A percentile compares a stretch with the other conserved stretches of the same genome.
Evolutionary conservation across 495 filamentous ascomycete genomes (phyloP).

Genomic region (Letharia columbiana): DNA sequence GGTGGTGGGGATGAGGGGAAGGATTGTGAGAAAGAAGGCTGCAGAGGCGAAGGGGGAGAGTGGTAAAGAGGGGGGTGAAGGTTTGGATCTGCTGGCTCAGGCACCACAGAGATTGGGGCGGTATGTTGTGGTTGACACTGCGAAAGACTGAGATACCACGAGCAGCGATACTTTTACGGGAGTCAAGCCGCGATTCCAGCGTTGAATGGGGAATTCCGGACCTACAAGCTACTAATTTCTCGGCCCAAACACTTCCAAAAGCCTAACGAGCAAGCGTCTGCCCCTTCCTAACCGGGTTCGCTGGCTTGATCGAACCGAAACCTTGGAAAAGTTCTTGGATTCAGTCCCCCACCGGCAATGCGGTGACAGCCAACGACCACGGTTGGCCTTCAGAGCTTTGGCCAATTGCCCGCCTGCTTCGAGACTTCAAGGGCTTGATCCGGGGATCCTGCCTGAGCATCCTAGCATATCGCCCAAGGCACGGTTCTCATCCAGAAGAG

Average conservation of each 20-base stretch:
- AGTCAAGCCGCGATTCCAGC: background rate
- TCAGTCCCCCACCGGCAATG: background rate
- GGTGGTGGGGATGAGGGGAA: constrained; percentile 42
- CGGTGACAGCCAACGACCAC: background rate
- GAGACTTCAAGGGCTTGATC: background rate
- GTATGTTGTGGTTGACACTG: constrained; percentile 75
- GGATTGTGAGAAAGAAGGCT: constrained; percentile 34
- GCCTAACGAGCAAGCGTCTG: no score
- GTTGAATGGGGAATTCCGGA: background rate
- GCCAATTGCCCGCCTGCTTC: background rate
- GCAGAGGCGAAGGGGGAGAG: constrained; percentile 6
- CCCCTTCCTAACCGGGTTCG: background rate
- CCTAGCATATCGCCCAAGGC: background rate
- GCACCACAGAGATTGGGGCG: constrained; percentile 58
- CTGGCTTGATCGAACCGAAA: background rate
- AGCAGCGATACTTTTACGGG: background rate
- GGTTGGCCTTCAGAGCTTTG: background rate
- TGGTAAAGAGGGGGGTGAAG: background rate
- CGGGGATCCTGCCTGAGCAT: background rate
- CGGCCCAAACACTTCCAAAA: background rate
- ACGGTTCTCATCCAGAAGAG: background rate
- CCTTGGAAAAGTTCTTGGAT: no score
- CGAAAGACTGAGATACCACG: constrained; percentile 16
- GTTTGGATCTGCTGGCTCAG: constrained; percentile 49
- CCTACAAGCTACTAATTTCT: background rate